phyloP scores from a whole-genome alignment of 106 monocot genomes.

The Allium fistulosum region DNA sequence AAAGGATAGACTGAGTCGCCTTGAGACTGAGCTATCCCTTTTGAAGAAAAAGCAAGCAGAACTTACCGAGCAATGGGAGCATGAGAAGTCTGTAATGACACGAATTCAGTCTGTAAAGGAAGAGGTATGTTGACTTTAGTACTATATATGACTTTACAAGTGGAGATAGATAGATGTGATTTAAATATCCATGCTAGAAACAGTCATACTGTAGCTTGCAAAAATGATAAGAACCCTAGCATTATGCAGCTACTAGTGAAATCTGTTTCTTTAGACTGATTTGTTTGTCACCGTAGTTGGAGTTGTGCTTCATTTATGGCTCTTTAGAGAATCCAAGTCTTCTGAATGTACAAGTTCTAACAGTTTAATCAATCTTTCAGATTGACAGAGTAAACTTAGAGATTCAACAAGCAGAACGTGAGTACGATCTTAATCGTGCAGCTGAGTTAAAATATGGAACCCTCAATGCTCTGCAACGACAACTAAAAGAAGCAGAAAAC shows the following conservation, averaged over 20 bases:
- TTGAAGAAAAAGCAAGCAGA: slow-evolving; percentile 78
- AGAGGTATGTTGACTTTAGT: slow-evolving; percentile 51
- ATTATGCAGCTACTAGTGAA: too few species aligned
- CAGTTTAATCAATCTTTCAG: slow-evolving; percentile 19
- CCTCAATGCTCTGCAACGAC: slow-evolving; percentile 80
- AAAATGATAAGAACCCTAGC: too few species aligned
- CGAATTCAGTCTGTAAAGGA: slow-evolving; percentile 91
- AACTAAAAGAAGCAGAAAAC: slow-evolving; percentile 71
- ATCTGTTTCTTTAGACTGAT: too few species aligned
- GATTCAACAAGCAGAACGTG: slow-evolving; percentile 95
- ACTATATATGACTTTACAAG: neutral
- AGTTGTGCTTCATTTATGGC: too few species aligned
- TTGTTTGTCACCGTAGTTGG: too few species aligned
- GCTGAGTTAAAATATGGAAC: slow-evolving; percentile 98
- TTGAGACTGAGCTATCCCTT: slow-evolving; percentile 70
- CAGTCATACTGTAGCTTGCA: too few species aligned
- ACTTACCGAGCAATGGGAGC: slow-evolving; percentile 94
- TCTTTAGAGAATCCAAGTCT: too few species aligned
- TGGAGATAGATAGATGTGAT: neutral
- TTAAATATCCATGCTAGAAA: neutral
- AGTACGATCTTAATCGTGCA: slow-evolving; percentile 92
- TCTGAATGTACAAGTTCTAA: neutral
- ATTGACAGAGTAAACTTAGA: slow-evolving; percentile 98
- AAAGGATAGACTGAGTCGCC: slow-evolving; percentile 73
- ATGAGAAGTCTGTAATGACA: slow-evolving; percentile 89